These are phyloP conservation scores for Chaetomium cochliodes DNA, from an alignment of 495 filamentous ascomycete genomes.

Conservation along the genomic window DNA sequence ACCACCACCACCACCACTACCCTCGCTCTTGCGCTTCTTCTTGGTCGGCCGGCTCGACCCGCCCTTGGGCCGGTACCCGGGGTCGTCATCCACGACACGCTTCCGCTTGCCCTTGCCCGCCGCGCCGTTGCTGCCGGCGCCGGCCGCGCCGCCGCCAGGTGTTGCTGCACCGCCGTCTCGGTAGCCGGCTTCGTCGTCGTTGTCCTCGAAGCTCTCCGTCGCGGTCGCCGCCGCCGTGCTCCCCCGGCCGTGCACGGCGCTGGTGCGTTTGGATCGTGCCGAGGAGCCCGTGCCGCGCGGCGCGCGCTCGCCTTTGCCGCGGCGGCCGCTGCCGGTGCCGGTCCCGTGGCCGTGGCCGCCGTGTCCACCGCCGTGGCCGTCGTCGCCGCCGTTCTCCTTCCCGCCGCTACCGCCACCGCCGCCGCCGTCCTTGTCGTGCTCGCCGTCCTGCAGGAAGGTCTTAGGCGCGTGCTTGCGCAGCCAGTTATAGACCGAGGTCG, in stretches of 20 bases:
- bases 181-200: constrained; percentile 34
- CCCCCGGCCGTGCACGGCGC: constrained; percentile 22
- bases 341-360: constrained; percentile 35
- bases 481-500: constrained; percentile 88
- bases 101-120: constrained; percentile 44
- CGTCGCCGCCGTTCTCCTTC: constrained; percentile 40
- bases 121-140: constrained; percentile 24
- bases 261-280: constrained; percentile 32
- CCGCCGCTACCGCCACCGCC: background rate
- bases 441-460: constrained; percentile 79
- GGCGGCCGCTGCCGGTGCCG: constrained; percentile 24
- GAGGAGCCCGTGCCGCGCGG: constrained; percentile 18
- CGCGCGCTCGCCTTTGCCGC: constrained; percentile 25
- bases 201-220: constrained; percentile 37
- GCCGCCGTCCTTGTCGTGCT: constrained; percentile 39
- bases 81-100: constrained; percentile 64
- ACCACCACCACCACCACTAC: no score
- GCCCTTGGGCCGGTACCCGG: constrained; percentile 68
- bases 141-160: constrained; percentile 43
- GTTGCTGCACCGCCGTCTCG: constrained; percentile 37
- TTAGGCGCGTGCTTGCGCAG: constrained; percentile 77
- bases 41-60: constrained; percentile 56
- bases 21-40: constrained; percentile 57
- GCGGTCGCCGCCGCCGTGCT: constrained; percentile 29
- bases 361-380: constrained; percentile 42